A percentile compares a stretch with the other conserved stretches of the same genome.
phyloP scores from a whole-genome alignment of 495 filamentous ascomycete species.

The Penicillium taxi region DNA sequence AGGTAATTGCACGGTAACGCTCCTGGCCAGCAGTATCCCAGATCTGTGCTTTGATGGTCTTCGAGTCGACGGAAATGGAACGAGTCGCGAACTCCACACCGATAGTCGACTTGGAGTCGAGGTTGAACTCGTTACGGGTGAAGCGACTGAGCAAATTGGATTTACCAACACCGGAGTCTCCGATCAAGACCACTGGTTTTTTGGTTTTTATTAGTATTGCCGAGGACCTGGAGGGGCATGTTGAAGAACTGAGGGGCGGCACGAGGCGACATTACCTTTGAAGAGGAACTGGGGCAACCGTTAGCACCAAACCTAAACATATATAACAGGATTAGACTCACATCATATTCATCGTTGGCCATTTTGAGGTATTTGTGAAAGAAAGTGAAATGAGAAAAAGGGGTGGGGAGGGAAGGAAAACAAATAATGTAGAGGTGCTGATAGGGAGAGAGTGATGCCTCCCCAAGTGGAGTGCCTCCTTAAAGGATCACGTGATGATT shows the following conservation, averaged over 20 bases:
- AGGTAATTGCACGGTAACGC: slow-evolving; percentile 97
- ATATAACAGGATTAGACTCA: slow-evolving; percentile 46
- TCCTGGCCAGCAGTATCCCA: slow-evolving; percentile 99
- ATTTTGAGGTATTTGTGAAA: slow-evolving; percentile 48
- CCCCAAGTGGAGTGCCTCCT: slow-evolving; percentile 21
- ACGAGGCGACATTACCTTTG: slow-evolving; percentile 66
- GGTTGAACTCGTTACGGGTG: slow-evolving; percentile 99
- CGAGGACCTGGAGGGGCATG: background rate
- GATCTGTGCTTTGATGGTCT: slow-evolving; percentile 99
- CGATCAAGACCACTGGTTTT: slow-evolving; percentile 84
- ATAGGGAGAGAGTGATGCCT: slow-evolving; percentile 28
- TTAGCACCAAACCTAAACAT: slow-evolving; percentile 10
- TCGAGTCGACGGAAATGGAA: slow-evolving; percentile 97
- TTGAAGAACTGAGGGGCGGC: slow-evolving; percentile 8
- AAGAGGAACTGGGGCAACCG: slow-evolving; percentile 75
- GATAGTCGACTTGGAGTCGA: slow-evolving; percentile 99
- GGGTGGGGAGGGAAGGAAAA: slow-evolving; percentile 15
- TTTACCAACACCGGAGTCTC: slow-evolving; percentile 98
- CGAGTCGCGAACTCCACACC: slow-evolving; percentile 98
- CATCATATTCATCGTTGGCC: slow-evolving; percentile 99
- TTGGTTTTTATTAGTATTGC: slow-evolving; percentile 1
- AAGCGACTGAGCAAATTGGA: slow-evolving; percentile 99
- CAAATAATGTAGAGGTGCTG: slow-evolving; percentile 14
- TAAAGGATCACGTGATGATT: slow-evolving; percentile 26
- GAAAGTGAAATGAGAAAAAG: slow-evolving; percentile 4